A percentile compares a stretch with the other conserved stretches of the same genome.
Conservation (phyloP, 192 early-diverging fungal species). For the Entomortierella parvispora region DNA sequence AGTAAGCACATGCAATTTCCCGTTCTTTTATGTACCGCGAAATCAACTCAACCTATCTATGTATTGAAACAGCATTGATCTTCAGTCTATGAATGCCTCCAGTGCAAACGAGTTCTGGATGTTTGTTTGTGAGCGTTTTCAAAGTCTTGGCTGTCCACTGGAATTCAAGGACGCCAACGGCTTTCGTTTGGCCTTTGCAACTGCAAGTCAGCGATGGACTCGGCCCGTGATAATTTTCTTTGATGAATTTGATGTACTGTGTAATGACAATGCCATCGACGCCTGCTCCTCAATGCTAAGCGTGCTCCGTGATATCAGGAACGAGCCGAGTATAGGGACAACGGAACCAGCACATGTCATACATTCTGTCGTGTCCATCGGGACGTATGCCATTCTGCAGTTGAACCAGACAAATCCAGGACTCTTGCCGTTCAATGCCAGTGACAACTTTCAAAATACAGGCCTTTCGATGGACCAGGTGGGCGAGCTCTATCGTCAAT, state of each 20-base stretch:
- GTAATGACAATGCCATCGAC: neutral
- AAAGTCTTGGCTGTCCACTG: neutral
- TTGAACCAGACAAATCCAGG: constrained; percentile 13
- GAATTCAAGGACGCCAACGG: neutral
- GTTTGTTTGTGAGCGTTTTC: constrained; percentile 1
- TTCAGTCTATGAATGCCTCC: constrained; percentile 9
- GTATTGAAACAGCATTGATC: constrained; percentile 15
- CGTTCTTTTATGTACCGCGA: neutral
- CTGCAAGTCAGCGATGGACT: neutral
- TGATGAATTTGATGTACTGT: constrained; percentile 24
- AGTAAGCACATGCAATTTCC: constrained; percentile 30
- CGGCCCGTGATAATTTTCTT: constrained; percentile 27
- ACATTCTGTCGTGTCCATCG: constrained; percentile 27
- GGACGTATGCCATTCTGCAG: constrained; percentile 20
- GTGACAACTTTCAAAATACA: constrained; percentile 29
- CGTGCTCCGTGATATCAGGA: constrained; percentile 9
- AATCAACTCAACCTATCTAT: constrained; percentile 5
- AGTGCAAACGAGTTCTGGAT: constrained; percentile 15
- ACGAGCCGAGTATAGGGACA: neutral
- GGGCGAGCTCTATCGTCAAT: constrained; percentile 16
- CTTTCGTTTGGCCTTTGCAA: neutral
- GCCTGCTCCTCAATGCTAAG: constrained; percentile 8
- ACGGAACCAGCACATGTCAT: constrained; percentile 1
- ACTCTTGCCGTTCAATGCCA: constrained; percentile 31
- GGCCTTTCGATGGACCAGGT: constrained; percentile 45